Base-by-base conservation (phyloP, 164 flowering plant species). In the Vitis rupestris region DNA sequence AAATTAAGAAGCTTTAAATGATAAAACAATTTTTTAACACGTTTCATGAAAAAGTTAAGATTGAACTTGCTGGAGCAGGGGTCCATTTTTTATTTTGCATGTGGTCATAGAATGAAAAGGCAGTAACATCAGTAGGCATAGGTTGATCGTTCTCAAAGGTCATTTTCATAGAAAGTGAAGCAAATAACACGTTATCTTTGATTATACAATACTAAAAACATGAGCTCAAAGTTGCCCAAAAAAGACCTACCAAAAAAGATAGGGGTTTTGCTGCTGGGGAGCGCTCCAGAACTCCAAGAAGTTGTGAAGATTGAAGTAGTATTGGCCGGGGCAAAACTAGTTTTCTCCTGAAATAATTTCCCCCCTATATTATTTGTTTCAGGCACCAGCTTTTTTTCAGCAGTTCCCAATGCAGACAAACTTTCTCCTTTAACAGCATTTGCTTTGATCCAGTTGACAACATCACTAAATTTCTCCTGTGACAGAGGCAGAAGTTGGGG, bases 391-490 rank as follows among this genome's bases (percentile, higher is more conserved):
- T 78, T 85, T 62, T 78, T 84, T 66, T 66, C 85, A 75, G 70
- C 64, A 48, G 50, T 64, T 53, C 61, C 85, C 10, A 65, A 64
- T 58, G 69, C 61, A 61, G 81, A 59, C 2, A 31, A 50, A 71
- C 56, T 81, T 68, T 78, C 88, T 58, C 81, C 86, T 64, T 81
- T 87, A 58, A 51, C 75, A 47, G 86, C 79, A 80, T 91, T 91
- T 74, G 85, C 88, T 83, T 83, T 91, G 53, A 93, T 84, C 97
- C 98, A 93, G 55, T 79, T 84, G 47, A 93, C 97, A 58, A 95
- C 92, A 71, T 95, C 99, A 73, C 85, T 82, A 70, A 89, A 93
- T 73, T 88, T 91, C 27, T 85, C 99, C 99, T 93, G 77, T 67
- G 73, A 61, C 13, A 63, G 59, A 48, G 72, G 9, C 53, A n/a